Base-by-base conservation (phyloP, 768 basidiomycete species). In the Pisolithus orientalis region DNA sequence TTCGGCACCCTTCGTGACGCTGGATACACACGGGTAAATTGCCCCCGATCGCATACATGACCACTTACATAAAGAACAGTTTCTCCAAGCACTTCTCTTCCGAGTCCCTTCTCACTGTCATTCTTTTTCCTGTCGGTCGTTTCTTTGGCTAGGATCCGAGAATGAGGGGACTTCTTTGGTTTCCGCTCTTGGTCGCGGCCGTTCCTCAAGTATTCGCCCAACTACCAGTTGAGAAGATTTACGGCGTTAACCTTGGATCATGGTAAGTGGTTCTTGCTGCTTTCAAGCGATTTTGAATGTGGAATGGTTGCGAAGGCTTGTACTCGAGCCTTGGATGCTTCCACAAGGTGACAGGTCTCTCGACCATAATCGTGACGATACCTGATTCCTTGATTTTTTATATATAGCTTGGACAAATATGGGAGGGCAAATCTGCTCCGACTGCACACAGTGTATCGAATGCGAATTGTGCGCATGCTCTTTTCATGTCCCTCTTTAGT, bases 251-350 rank as follows among this genome's bases (percentile, higher is more conserved):
- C 61, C 61, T 88, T 31, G 84, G 85, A 13, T 80, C 80, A 50
- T 85, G 83, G 82, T 79, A 54, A 21, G 73, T 58, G 5, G 52
- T n/a, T 39, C 28, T 3, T 8, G 6, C 13, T 17, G 4, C n/a
- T 25, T 13, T 49, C 9, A 8, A 28, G 11, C 14, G 34, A 14
- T 14, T 24, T 10, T 31, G 13, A 13, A 34, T 31, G 32, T 55
- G 37, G 45, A 55, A 56, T 38, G 45, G 25, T 40, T 45, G 45
- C 39, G 55, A 6, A 89, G 88, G 88, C 74, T 90, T 47, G 66
- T 90, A 0, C 65, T 88, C 5, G 88, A 90, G 60, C 59, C 86
- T n/a, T 90, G 88, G 88, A 90, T 90, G 87, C 72, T 88, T 39
- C 87, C 86, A 8, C 69, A 74, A 65, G 84, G 83, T 83, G 54